A percentile compares a stretch with the other conserved stretches of the same genome.
Conservation (phyloP, 2,329 filamentous ascomycete species). For the Aureobasidium sp. region DNA sequence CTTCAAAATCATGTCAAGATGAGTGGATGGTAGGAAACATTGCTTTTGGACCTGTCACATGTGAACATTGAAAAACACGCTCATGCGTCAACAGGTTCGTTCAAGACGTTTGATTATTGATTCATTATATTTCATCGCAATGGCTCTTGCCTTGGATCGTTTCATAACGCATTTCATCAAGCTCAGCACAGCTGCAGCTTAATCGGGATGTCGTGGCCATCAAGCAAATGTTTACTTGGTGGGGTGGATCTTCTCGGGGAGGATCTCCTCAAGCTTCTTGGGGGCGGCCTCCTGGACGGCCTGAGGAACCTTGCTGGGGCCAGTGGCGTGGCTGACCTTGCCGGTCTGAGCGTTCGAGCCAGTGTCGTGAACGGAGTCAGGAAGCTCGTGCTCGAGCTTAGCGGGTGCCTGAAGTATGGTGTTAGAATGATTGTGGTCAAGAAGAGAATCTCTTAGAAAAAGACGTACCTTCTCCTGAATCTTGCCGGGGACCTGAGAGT, state of each 20-base stretch:
- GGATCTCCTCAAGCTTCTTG: constrained; percentile 31
- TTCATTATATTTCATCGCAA: not conserved
- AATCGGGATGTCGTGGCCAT: not conserved
- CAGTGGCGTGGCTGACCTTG: constrained; percentile 33
- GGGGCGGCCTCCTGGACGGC: constrained; percentile 36
- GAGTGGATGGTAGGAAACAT: too few relatives aligned
- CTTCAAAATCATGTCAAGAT: too few relatives aligned
- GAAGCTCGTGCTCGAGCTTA: constrained; percentile 31
- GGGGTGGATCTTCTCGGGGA: not conserved
- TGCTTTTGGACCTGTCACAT: too few relatives aligned
- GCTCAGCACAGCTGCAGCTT: not conserved
- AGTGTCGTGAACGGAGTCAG: constrained; percentile 32
- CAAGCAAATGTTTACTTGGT: not conserved
- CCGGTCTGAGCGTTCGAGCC: constrained; percentile 25
- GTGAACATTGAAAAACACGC: too few relatives aligned
- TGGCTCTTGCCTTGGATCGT: not conserved
- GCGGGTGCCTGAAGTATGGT: constrained; percentile 18
- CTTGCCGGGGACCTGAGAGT: constrained; percentile 31
- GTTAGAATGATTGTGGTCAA: not conserved
- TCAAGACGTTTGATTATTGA: not conserved
- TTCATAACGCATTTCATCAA: not conserved
- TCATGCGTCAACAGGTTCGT: not conserved
- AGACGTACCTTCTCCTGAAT: constrained; percentile 29
- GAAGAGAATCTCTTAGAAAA: not conserved
- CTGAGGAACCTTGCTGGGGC: constrained; percentile 34